Evolutionary conservation across 306 rosid species (phyloP), one percentile per base, ranked within the genome.

Genomic region (Vigna trinervia): DNA sequence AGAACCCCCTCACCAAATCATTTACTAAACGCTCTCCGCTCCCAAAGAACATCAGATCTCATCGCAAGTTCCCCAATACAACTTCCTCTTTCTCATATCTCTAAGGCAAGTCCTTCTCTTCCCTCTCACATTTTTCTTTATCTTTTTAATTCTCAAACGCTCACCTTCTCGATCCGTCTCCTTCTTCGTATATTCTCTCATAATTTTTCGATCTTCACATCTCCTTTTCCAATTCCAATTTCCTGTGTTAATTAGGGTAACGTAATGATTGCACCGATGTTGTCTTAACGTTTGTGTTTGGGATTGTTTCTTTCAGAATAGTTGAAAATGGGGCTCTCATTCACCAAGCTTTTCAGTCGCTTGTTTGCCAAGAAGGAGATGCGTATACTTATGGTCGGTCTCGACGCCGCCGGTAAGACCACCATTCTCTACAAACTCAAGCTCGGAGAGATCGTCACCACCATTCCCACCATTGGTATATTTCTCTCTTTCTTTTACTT

Each of bases 371-470:
- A 92, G 90, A 92, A 84, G 77, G 97, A 92, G 96, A 92, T 92
- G 97, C 90, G 97, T 51, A 92, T 92, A 38, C 96, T 92, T 38
- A 92, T 92, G 97, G 97, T 92, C 36, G 97, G 97, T 80, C 97
- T 92, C 34, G 97, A 92, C 84, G 97, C 97, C 6, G 97, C 97
- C 54, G 97, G 97, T 92, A 92, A 92, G 88, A 92, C 97, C 43
- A 92, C 97, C 86, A 92, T 90, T 69, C 92, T 92, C 11, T 92
- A 92, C 84, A 92, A 92, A 85, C 96, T 92, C 87, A 92, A 92
- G 89, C 92, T 92, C 58, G 97, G 97, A 50, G 97, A 92, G 82
- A 92, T 92, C 19, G 97, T 92, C 79, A 92, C 97, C 83, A 93
- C 97, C 83, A 93, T 93, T 85, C 97, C 97, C 48, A 93, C 97